A percentile compares a stretch with the other conserved stretches of the same genome.
These are phyloP conservation scores for Exophiala xenobiotica DNA, from an alignment of 2,329 filamentous ascomycete species.

Conservation along the genomic window DNA sequence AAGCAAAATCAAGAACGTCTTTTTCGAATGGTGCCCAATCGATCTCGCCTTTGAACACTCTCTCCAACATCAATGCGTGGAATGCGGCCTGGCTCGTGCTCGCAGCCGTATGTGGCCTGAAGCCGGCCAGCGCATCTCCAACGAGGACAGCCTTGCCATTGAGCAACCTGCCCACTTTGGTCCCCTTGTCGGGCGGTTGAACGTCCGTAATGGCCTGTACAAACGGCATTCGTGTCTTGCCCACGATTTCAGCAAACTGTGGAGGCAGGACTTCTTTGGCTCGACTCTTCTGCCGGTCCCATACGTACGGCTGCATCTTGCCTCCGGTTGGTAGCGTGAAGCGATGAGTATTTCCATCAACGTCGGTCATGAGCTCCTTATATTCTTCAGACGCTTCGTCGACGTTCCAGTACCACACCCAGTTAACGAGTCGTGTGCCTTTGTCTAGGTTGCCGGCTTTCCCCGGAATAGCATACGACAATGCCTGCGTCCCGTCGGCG, in stretches of 20 bases:
- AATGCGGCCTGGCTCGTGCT: conserved; percentile 44
- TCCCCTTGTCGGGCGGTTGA: conserved; percentile 13
- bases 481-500: conserved; percentile 39
- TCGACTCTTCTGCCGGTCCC: conserved; percentile 38
- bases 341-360: conserved; percentile 32
- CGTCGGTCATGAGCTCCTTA: conserved; percentile 35
- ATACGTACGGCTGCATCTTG: conserved; percentile 34
- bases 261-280: conserved; percentile 39
- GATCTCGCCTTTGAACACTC: conserved; percentile 29
- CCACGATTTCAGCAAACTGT: conserved; percentile 44
- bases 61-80: conserved; percentile 29
- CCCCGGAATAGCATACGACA: conserved; percentile 46
- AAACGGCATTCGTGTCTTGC: conserved; percentile 42
- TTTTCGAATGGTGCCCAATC: conserved; percentile 26
- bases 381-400: conserved; percentile 24
- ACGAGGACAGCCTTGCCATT: conserved; percentile 33
- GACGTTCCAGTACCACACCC: conserved; percentile 47
- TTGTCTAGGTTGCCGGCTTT: conserved; percentile 40
- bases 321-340: conserved; percentile 39
- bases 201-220: conserved; percentile 33
- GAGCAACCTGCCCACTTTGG: conserved; percentile 12
- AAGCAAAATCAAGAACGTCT: conserved; percentile 22
- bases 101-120: conserved; percentile 47
- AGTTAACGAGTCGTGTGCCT: conserved; percentile 46
- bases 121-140: conserved; percentile 48